A percentile compares a stretch with the other conserved stretches of the same genome.
phyloP scores from a whole-genome alignment of 495 filamentous ascomycete genomes.

The Oidiodendron maius region DNA sequence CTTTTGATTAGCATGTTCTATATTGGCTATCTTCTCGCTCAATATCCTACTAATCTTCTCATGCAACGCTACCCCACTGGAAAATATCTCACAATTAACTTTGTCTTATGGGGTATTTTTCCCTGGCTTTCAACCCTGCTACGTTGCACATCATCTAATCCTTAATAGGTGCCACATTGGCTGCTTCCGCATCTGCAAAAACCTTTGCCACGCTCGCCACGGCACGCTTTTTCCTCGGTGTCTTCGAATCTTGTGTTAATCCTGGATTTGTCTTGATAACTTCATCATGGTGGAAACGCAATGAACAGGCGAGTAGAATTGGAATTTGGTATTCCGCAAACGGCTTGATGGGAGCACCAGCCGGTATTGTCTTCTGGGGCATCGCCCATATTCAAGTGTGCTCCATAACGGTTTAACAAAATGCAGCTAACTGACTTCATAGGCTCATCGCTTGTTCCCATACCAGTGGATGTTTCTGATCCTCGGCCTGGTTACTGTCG shows the following conservation, averaged over 20 bases:
- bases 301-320: neutral
- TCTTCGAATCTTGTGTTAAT: neutral
- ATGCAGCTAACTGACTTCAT: neutral
- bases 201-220: neutral
- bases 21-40: constrained; percentile 48
- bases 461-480: constrained; percentile 51
- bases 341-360: constrained; percentile 3
- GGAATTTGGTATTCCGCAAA: constrained; percentile 9
- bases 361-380: neutral
- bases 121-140: neutral
- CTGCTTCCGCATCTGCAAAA: neutral
- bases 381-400: neutral
- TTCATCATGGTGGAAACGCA: neutral
- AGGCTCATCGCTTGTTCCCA: neutral
- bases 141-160: constrained; percentile 8
- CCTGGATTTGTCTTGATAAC: constrained; percentile 6
- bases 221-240: neutral
- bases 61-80: constrained; percentile 52
- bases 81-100: constrained; percentile 52
- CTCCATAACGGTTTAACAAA: neutral
- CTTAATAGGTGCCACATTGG: constrained; percentile 14
- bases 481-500: constrained; percentile 22
- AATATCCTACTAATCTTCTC: constrained; percentile 45
- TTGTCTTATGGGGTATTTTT: constrained; percentile 50
- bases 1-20: constrained; percentile 56